Percentiles rank a stretch among this genome's conserved stretches.
Evolutionary conservation across 1,139 yeast genomes (phyloP).

Genomic region (Suhomyces anneliseae): DNA sequence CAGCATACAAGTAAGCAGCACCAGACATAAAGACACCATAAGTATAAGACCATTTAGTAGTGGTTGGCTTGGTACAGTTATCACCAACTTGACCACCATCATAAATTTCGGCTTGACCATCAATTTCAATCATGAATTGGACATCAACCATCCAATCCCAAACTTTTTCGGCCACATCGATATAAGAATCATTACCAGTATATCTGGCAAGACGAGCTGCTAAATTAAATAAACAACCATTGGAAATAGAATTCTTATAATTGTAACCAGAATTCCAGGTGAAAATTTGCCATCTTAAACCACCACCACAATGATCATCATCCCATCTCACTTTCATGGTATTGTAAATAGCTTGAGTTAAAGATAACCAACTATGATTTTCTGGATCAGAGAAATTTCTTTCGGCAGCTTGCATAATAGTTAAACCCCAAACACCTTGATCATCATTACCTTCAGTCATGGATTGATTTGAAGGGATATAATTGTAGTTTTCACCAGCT

Average conservation of each 20-base stretch:
- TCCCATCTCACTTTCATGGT: conserved; percentile 94
- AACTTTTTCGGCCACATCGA: conserved; percentile 74
- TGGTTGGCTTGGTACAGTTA: conserved; percentile 62
- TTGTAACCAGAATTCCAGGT: conserved; percentile 93
- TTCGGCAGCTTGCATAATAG: conserved; percentile 62
- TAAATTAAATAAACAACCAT: conserved; percentile 85
- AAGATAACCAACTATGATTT: conserved; percentile 66
- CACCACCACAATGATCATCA: conserved; percentile 69
- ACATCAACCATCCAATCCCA: conserved; percentile 80
- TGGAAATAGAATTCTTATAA: conserved; percentile 86
- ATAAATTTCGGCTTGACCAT: conserved; percentile 49
- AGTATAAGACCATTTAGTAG: conserved; percentile 83
- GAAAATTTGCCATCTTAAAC: conserved; percentile 95
- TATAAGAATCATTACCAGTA: conserved; percentile 71
- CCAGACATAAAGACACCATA: conserved; percentile 82
- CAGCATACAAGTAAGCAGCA: conserved; percentile 76
- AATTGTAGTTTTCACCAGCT: conserved; percentile 53
- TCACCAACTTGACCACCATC: conserved; percentile 70
- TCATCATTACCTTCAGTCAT: conserved; percentile 72
- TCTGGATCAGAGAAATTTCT: conserved; percentile 54
- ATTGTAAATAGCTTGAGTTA: conserved; percentile 82
- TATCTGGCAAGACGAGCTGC: conserved; percentile 87
- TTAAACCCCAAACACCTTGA: conserved; percentile 70
- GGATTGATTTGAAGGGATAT: conserved; percentile 59
- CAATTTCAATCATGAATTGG: conserved; percentile 51